A percentile compares a stretch with the other conserved stretches of the same genome.
These are phyloP conservation scores for Phoenix roebelenii DNA, from an alignment of 176 grass and related monocot genomes.

Conservation along the genomic window DNA sequence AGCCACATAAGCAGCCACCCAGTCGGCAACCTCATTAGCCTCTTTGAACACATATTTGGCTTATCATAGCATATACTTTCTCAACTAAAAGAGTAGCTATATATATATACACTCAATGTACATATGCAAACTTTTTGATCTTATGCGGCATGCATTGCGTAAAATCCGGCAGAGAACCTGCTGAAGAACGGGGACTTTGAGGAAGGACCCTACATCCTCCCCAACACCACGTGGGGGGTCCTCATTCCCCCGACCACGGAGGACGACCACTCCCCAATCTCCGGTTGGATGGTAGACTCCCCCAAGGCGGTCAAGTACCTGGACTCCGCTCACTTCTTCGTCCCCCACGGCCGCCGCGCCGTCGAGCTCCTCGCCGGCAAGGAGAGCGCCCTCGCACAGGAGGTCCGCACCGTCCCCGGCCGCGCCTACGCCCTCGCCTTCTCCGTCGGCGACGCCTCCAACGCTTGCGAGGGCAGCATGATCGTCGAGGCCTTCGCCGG, in stretches of 20 bases:
- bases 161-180: conserved; percentile 41
- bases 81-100: too few species aligned
- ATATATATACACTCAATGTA: too few species aligned
- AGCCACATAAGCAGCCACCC: too few species aligned
- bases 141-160: too few species aligned
- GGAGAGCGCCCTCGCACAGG: conserved; percentile 73
- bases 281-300: conserved; percentile 90
- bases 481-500: conserved; percentile 73
- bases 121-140: too few species aligned
- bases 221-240: conserved; percentile 71
- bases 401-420: conserved; percentile 49
- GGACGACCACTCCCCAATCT: conserved; percentile 69
- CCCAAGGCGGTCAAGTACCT: conserved; percentile 79
- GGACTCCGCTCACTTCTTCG: conserved; percentile 55
- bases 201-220: conserved; percentile 80
- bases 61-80: too few species aligned
- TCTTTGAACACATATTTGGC: too few species aligned
- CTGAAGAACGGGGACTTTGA: conserved; percentile 86
- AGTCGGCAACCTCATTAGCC: too few species aligned
- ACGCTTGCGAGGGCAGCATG: conserved; percentile 60
- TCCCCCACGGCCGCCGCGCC: conserved; percentile 48
- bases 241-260: conserved; percentile 46
- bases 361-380: conserved; percentile 74
- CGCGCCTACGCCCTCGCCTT: conserved; percentile 57
- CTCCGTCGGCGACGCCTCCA: conserved; percentile 61